Base-by-base conservation (phyloP, 176 grass and related monocot species). In the Guadua angustifolia region DNA sequence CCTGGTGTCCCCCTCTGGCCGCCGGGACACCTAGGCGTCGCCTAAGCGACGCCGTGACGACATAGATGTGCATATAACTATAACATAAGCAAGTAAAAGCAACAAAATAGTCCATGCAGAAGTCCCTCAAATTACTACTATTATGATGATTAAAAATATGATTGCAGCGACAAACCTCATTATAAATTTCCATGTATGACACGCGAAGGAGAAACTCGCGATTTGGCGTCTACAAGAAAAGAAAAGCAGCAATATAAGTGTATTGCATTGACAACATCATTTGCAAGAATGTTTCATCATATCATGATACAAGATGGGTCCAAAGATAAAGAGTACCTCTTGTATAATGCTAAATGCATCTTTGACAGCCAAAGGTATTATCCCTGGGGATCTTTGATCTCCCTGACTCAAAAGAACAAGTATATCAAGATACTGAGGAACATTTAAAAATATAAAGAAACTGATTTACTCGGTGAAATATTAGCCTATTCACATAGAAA, bases 111-210 rank as follows among this genome's bases (percentile, higher is more conserved):
- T 46, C 35, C 25, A 74, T 26, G 46, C 25, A 79, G 19, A 90
- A 60, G n/a, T 50, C 36, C 49, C 26, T 87, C 40, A 49, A 67
- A 55, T n/a, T 33, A 84, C 7, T 78, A 83, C 1, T 76, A 73
- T 42, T 81, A 89, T 62, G 59, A 69, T 58, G 24, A 62, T 19
- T 16, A 59, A 59, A 83, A 83, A 74, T 47, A 82, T 35, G 33
- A 82, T 52, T 55, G 42, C 4, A 56, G 35, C 15, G 15, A 86
- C 87, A 88, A 84, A 97, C 94, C 97, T 99, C 97, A 64, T 99
- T 99, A 84, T 99, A 99, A 91, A 99, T 99, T 92, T 99, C 97
- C 91, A 99, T 78, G 86, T 99, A 99, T 76, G 97, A 99, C 47
- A 99, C 97, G 3, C 97, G 93, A 62, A 99, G 88, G 57, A 99